A percentile compares a stretch with the other conserved stretches of the same genome.
Evolutionary conservation across 2,329 filamentous ascomycete species (phyloP).

Genomic region (Colletotrichum falcatum): DNA sequence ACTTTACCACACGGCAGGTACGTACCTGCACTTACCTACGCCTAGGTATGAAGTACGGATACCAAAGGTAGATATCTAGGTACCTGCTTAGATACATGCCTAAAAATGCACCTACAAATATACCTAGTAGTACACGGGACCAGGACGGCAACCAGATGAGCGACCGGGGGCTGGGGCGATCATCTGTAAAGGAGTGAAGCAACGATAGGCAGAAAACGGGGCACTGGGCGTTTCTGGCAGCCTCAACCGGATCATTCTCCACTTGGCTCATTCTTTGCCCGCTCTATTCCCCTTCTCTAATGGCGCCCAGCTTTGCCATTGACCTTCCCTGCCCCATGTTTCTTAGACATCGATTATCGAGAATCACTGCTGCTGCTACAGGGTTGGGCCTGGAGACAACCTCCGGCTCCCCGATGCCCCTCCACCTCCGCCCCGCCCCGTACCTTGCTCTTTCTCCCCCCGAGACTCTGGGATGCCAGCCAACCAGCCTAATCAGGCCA

Average conservation of each 20-base stretch:
- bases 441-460: neutral
- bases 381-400: neutral
- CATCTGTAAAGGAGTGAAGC: neutral
- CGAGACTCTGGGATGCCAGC: neutral
- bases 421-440: neutral
- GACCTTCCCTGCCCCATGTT: neutral
- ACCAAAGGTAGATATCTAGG: no score
- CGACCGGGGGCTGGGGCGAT: conserved; percentile 13
- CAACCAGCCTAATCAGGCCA: neutral
- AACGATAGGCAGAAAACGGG: conserved; percentile 25
- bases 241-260: conserved; percentile 27
- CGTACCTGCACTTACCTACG: no score
- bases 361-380: neutral
- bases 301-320: neutral
- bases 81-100: no score
- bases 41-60: no score
- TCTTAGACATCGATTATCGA: neutral
- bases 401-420: neutral
- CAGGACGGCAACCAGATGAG: conserved; percentile 20
- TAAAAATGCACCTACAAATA: no score
- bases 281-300: neutral
- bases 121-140: no score
- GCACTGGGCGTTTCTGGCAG: conserved; percentile 3
- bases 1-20: neutral
- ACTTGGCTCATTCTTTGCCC: conserved; percentile 8